phyloP scores from a whole-genome alignment of 1,139 yeast genomes.

The Yamadazyma aaseri region DNA sequence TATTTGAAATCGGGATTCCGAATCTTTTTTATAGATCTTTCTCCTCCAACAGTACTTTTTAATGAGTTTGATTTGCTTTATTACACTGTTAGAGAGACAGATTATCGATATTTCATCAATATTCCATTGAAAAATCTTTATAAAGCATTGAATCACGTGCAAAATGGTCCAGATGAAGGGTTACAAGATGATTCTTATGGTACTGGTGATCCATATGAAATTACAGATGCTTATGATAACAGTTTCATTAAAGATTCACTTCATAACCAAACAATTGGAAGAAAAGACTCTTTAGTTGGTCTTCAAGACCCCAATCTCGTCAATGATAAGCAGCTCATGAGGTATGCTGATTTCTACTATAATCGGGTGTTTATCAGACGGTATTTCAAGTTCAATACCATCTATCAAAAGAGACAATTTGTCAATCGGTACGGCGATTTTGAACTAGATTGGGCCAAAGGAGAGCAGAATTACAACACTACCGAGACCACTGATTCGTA shows the following conservation, averaged over 20 bases:
- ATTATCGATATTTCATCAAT: conserved; percentile 42
- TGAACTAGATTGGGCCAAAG: conserved; percentile 32
- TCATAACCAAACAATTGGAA: conserved; percentile 10
- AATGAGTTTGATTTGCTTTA: conserved; percentile 45
- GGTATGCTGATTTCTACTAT: conserved; percentile 36
- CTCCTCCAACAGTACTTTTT: conserved; percentile 42
- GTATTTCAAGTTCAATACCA: conserved; percentile 46
- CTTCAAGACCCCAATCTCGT: conserved; percentile 11
- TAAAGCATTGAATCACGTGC: conserved; percentile 39
- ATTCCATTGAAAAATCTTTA: conserved; percentile 44
- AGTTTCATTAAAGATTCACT: conserved; percentile 13
- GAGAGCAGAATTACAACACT: conserved; percentile 15
- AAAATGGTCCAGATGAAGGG: conserved; percentile 24
- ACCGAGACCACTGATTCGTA: conserved; percentile 13
- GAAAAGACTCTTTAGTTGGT: conserved; percentile 9
- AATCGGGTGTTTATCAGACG: conserved; percentile 35
- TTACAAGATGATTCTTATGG: conserved; percentile 26
- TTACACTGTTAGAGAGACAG: conserved; percentile 42
- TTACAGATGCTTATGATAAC: conserved; percentile 26
- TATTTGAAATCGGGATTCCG: conserved; percentile 56
- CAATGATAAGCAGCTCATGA: conserved; percentile 19
- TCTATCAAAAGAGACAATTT: conserved; percentile 47
- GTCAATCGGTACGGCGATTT: conserved; percentile 46
- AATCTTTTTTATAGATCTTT: conserved; percentile 57
- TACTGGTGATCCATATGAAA: conserved; percentile 29